These are phyloP conservation scores for Kalanchoe fedtschenkoi DNA, from an alignment of 164 flowering plant genomes.

Conservation along the genomic window DNA sequence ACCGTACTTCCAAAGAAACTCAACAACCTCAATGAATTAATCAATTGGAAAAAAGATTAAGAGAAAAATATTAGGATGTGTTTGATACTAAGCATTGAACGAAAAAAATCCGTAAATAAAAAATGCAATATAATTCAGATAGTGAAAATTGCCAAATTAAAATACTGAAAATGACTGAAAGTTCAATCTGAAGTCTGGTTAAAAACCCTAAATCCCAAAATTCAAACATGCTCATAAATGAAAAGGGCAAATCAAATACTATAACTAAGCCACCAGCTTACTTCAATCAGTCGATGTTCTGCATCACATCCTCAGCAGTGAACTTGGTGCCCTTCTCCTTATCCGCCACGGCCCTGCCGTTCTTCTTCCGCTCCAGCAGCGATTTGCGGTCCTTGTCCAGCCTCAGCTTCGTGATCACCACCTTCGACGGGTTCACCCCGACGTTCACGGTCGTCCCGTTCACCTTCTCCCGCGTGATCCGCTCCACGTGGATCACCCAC, in stretches of 20 bases:
- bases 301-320: constrained; percentile 46
- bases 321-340: constrained; percentile 65
- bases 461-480: constrained; percentile 73
- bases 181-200: too few relatives aligned
- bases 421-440: constrained; percentile 67
- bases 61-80: too few relatives aligned
- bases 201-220: neutral
- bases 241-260: neutral
- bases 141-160: too few relatives aligned
- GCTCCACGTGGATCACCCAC: constrained; percentile 76
- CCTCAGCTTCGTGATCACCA: constrained; percentile 57
- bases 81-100: too few relatives aligned
- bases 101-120: too few relatives aligned
- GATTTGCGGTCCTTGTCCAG: constrained; percentile 72
- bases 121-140: too few relatives aligned
- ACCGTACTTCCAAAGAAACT: too few relatives aligned
- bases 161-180: too few relatives aligned
- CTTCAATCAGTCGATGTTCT: constrained; percentile 6
- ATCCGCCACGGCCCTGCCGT: constrained; percentile 60
- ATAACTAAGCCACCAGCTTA: neutral
- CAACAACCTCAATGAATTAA: too few relatives aligned
- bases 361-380: constrained; percentile 57
- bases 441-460: constrained; percentile 77
- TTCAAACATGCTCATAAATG: neutral
- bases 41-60: too few relatives aligned